Conservation (phyloP, 2,329 filamentous ascomycete species). For the Cordyceps cicadae region DNA sequence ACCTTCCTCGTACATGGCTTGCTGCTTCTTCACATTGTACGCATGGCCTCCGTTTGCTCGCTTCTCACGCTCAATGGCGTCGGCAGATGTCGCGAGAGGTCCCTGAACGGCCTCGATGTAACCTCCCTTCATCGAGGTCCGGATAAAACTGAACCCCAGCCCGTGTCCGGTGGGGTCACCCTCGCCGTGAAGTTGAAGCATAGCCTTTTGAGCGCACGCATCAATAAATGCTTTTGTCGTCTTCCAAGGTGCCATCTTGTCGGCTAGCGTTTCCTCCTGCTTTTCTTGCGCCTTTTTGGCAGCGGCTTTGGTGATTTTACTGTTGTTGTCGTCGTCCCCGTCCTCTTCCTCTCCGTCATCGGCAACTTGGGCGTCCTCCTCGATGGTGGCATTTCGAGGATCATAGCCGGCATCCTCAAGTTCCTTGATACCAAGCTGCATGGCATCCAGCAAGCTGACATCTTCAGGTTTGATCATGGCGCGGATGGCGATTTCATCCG, state of each 20-base stretch:
- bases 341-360: slow-evolving; percentile 54
- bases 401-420: slow-evolving; percentile 87
- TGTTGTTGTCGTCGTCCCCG: slow-evolving; percentile 35
- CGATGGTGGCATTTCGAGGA: slow-evolving; percentile 49
- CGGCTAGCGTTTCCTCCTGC: slow-evolving; percentile 64
- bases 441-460: slow-evolving; percentile 86
- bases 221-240: slow-evolving; percentile 95
- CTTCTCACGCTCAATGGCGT: slow-evolving; percentile 79
- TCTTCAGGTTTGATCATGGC: slow-evolving; percentile 92
- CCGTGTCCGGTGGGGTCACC: slow-evolving; percentile 92
- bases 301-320: slow-evolving; percentile 27
- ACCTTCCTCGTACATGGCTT: slow-evolving; percentile 82
- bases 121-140: slow-evolving; percentile 97
- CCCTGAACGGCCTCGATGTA: slow-evolving; percentile 74
- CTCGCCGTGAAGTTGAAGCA: slow-evolving; percentile 89
- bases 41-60: slow-evolving; percentile 88
- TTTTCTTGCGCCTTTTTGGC: slow-evolving; percentile 39
- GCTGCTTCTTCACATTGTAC: slow-evolving; percentile 94
- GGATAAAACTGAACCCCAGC: slow-evolving; percentile 92
- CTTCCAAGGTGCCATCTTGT: slow-evolving; percentile 91
- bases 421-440: slow-evolving; percentile 91
- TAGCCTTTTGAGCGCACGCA: slow-evolving; percentile 88
- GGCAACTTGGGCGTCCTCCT: slow-evolving; percentile 56
- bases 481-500: slow-evolving; percentile 73
- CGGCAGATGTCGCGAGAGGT: slow-evolving; percentile 59